Percentiles rank a stretch among this genome's conserved stretches.
phyloP scores from a whole-genome alignment of 306 rosid species.

The Coriaria nepalensis region DNA sequence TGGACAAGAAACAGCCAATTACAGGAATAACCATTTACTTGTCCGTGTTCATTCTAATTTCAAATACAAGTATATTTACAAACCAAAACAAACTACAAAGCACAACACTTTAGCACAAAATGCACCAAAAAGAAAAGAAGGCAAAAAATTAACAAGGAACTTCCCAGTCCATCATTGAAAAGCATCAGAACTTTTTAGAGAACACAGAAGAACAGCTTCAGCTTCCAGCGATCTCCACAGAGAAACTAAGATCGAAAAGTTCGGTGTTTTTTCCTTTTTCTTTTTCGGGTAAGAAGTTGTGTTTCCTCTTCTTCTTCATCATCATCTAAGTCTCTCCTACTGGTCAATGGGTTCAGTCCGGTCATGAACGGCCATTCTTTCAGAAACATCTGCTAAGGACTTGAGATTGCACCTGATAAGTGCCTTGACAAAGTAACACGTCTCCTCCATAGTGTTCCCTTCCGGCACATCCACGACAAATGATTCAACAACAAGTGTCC shows the following conservation, averaged over 20 bases:
- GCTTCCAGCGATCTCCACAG: slow-evolving; percentile 7
- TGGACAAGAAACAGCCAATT: too few relatives aligned
- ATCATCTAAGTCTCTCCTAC: too few relatives aligned
- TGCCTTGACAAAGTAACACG: slow-evolving; percentile 12
- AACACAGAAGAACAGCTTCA: slow-evolving; percentile 42
- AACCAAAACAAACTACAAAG: too few relatives aligned
- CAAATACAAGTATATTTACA: too few relatives aligned
- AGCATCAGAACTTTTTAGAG: slow-evolving; percentile 10
- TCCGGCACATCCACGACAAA: slow-evolving; percentile 9
- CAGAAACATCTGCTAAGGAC: slow-evolving; percentile 9
- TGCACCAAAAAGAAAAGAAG: too few relatives aligned
- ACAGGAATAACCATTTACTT: too few relatives aligned
- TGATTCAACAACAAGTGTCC: slow-evolving; percentile 10
- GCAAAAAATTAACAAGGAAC: too few relatives aligned
- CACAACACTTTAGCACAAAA: too few relatives aligned
- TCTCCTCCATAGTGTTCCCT: slow-evolving; percentile 16
- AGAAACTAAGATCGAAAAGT: not conserved
- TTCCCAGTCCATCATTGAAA: too few relatives aligned
- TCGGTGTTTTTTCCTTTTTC: not conserved
- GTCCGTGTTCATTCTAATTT: too few relatives aligned
- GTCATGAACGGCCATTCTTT: slow-evolving; percentile 11
- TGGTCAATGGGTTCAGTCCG: not conserved
- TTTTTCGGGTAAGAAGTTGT: not conserved
- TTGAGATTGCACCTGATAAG: slow-evolving; percentile 16
- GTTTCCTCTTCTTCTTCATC: too few relatives aligned